Conservation (phyloP, 805 yeast species). For the Spathaspora boniae region DNA sequence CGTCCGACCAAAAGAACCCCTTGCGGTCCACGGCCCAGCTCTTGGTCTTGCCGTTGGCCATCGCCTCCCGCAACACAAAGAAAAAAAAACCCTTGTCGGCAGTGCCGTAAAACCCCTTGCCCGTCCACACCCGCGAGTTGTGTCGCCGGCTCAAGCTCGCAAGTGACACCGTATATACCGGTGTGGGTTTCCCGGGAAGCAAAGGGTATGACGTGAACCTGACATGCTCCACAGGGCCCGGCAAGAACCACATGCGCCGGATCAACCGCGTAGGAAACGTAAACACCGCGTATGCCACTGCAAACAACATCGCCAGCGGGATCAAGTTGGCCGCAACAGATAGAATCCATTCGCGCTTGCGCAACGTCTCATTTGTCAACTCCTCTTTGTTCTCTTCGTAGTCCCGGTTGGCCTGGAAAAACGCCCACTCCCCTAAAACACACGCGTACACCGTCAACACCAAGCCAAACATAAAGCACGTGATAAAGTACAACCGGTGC, state of each 20-base stretch:
- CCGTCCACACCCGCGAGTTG: slow-evolving; percentile 73
- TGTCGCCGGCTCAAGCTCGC: slow-evolving; percentile 51
- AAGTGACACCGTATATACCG: slow-evolving; percentile 66
- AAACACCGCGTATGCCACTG: slow-evolving; percentile 26
- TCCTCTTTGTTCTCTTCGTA: slow-evolving; percentile 52
- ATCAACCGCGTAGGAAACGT: slow-evolving; percentile 66
- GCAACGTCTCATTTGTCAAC: slow-evolving; percentile 36
- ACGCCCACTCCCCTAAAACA: slow-evolving; percentile 54
- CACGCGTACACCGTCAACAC: slow-evolving; percentile 68
- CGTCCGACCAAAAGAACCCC: slow-evolving; percentile 93
- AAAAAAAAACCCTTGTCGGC: slow-evolving; percentile 70
- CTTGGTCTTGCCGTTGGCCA: slow-evolving; percentile 26
- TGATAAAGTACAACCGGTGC: slow-evolving; percentile 69
- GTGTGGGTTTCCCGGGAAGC: slow-evolving; percentile 73
- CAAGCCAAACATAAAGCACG: slow-evolving; percentile 65
- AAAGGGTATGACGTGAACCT: slow-evolving; percentile 72
- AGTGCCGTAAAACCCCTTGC: slow-evolving; percentile 85
- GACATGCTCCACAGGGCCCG: slow-evolving; percentile 55
- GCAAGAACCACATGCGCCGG: slow-evolving; percentile 74
- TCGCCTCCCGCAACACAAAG: slow-evolving; percentile 63
- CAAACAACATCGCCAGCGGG: slow-evolving; percentile 25
- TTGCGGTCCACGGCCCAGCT: slow-evolving; percentile 81
- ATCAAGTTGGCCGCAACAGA: slow-evolving; percentile 25
- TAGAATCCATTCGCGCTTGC: slow-evolving; percentile 36
- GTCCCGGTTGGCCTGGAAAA: slow-evolving; percentile 47